Percentiles rank a stretch among this genome's conserved stretches.
These are phyloP conservation scores for Pseudozyma sp. DNA, from an alignment of 1,284 basidiomycete species.

Conservation along the genomic window DNA sequence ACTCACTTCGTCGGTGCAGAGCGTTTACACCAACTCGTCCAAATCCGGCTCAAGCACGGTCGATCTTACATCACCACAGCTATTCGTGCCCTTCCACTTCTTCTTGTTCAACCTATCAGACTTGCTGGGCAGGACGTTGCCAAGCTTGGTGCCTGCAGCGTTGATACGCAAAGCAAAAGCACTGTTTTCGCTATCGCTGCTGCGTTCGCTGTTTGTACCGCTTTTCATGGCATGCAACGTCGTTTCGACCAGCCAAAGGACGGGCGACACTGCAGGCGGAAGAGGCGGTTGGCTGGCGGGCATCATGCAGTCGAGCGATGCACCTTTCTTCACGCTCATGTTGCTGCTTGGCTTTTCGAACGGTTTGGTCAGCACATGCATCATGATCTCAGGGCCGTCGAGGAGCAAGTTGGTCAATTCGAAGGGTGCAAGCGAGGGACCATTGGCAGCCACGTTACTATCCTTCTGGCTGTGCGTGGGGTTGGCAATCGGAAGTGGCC, in stretches of 20 bases:
- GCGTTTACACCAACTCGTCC: slow-evolving; percentile 35
- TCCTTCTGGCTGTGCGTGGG: slow-evolving; percentile 64
- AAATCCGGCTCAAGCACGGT: slow-evolving; percentile 9
- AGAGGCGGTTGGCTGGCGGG: slow-evolving; percentile 16
- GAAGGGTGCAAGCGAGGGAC: slow-evolving; percentile 39
- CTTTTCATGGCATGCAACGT: slow-evolving; percentile 59
- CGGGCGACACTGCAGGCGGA: slow-evolving; percentile 4
- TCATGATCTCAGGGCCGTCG: slow-evolving; percentile 56
- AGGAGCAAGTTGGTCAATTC: slow-evolving; percentile 39
- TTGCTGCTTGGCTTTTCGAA: slow-evolving; percentile 57
- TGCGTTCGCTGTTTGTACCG: slow-evolving; percentile 52
- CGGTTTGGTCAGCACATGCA: slow-evolving; percentile 56
- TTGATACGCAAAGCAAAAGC: slow-evolving; percentile 28
- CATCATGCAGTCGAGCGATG: slow-evolving; percentile 48
- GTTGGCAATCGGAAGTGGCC: slow-evolving; percentile 53
- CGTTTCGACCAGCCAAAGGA: slow-evolving; percentile 36
- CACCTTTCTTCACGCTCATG: slow-evolving; percentile 55
- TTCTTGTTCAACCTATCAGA: slow-evolving; percentile 61
- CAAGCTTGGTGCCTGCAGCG: slow-evolving; percentile 36
- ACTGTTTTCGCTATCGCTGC: slow-evolving; percentile 34
- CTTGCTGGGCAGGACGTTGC: slow-evolving; percentile 54
- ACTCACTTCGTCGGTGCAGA: slow-evolving; percentile 57
- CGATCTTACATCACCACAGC: slow-evolving; percentile 52
- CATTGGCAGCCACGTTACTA: slow-evolving; percentile 54
- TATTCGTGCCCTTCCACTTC: slow-evolving; percentile 63